These are phyloP conservation scores for Nemophila menziesii DNA, from an alignment of 257 asterid species.

Conservation along the genomic window DNA sequence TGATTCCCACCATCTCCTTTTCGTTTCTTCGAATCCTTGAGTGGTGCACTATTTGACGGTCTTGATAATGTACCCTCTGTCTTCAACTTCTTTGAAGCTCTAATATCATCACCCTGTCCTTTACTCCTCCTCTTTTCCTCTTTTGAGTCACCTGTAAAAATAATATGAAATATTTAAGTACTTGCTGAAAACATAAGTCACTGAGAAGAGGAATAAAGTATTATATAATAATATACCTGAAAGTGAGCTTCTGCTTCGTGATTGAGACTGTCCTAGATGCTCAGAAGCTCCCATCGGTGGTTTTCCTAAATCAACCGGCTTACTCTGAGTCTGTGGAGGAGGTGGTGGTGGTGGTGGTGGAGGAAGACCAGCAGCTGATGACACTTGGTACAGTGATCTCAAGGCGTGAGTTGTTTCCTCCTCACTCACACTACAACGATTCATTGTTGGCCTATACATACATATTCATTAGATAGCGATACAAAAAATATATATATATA, in stretches of 20 bases:
- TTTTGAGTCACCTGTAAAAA: slow-evolving; percentile 31
- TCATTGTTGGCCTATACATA: slow-evolving; percentile 77
- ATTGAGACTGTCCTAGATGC: slow-evolving; percentile 25
- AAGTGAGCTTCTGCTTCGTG: slow-evolving; percentile 25
- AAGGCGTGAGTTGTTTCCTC: slow-evolving; percentile 75
- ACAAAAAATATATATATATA: slow-evolving; percentile 1
- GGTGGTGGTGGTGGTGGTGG: slow-evolving; percentile 33
- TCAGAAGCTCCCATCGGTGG: slow-evolving; percentile 33
- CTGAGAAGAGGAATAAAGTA: slow-evolving; percentile 10
- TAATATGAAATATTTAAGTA: slow-evolving; percentile 2
- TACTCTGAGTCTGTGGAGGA: slow-evolving; percentile 32
- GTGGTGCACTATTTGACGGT: slow-evolving; percentile 33
- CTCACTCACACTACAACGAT: slow-evolving; percentile 73
- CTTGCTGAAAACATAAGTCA: neutral
- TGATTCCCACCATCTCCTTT: slow-evolving; percentile 34
- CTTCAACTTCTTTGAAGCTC: slow-evolving; percentile 59
- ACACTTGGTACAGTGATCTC: slow-evolving; percentile 66
- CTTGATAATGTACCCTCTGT: slow-evolving; percentile 34
- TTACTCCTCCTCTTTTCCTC: slow-evolving; percentile 39
- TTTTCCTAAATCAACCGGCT: slow-evolving; percentile 31
- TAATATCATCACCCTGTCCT: slow-evolving; percentile 44
- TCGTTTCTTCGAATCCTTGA: slow-evolving; percentile 48
- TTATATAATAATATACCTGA: too few relatives aligned
- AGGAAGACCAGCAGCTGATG: slow-evolving; percentile 36
- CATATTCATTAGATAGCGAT: neutral